A percentile compares a stretch with the other conserved stretches of the same genome.
These are phyloP conservation scores for Flaveria bidentis DNA, from an alignment of 129 eudicot species.

Conservation along the genomic window DNA sequence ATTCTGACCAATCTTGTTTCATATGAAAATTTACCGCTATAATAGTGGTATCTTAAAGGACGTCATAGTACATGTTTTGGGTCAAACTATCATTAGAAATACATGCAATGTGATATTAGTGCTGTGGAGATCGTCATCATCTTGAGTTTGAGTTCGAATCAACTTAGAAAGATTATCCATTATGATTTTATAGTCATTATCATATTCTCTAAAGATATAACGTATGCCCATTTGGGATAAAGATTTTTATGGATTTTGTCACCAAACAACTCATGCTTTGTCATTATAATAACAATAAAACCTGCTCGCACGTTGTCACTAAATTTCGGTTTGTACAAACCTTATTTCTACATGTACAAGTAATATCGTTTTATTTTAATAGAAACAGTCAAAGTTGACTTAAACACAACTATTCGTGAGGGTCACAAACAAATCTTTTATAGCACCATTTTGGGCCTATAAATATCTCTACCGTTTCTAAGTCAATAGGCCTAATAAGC, in stretches of 20 bases:
- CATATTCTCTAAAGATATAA: neutral
- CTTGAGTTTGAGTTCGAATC: neutral
- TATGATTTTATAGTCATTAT: slow-evolving; percentile 3
- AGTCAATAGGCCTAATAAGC: neutral
- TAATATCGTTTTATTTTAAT: neutral
- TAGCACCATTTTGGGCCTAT: slow-evolving; percentile 32
- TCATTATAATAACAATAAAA: neutral
- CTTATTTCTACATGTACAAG: slow-evolving; percentile 12
- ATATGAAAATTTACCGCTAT: too few relatives aligned
- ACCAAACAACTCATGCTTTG: neutral
- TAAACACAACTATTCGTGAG: slow-evolving; percentile 47
- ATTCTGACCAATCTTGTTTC: too few relatives aligned
- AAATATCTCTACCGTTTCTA: slow-evolving; percentile 25
- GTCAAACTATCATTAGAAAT: too few relatives aligned
- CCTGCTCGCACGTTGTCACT: slow-evolving; percentile 44
- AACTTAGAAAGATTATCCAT: neutral
- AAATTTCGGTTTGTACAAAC: slow-evolving; percentile 13
- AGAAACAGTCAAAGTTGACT: slow-evolving; percentile 27
- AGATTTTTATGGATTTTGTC: neutral
- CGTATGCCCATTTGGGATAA: neutral
- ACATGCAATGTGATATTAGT: too few relatives aligned
- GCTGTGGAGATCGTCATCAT: neutral
- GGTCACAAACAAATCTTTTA: slow-evolving; percentile 48
- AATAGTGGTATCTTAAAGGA: too few relatives aligned
- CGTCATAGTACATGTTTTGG: too few relatives aligned